Evolutionary conservation across 352 stramenopile species (phyloP), one percentile per base, ranked within the genome.

Genomic region (Globisporangium lucens): DNA sequence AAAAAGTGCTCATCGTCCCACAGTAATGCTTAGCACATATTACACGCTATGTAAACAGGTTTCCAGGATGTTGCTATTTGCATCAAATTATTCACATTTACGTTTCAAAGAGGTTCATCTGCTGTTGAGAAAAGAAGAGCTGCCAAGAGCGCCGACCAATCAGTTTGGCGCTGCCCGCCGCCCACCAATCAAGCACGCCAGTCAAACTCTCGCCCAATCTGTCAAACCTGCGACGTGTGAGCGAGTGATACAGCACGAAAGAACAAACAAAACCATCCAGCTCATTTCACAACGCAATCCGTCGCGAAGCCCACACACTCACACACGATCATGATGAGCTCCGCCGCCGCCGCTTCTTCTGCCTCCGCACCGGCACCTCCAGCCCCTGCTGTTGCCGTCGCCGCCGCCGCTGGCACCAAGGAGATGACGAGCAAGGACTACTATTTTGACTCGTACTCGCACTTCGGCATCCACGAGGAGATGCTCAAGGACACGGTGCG

Each of bases 361-460:
- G 27, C 53, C 20, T 17, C 55, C 12, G 27, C 66, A 1, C 77
- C 71, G 58, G 46, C 53, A n/a, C n/a, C 61, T 7, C 63, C 64
- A 20, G 29, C 58, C 12, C 68, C 76, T 9, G 41, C 66, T n/a
- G 41, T 68, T n/a, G 64, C 76, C 30, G 64, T 73, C 30, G 64
- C 76, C 30, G 64, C 73, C 27, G 68, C 71, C 49, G 46, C 64
- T 22, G 24, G 56, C 22, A 49, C 30, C 59, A 78, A 76, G 64
- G 85, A 91, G 62, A 85, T 93, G 71, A 96, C 88, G 61, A 97
- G 89, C 76, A 97, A 98, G 77, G 96, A 99, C 83, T 99, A 99
- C 76, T 99, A 99, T 79, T 99, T 99, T 64, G 95, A 99, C 80
- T 98, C 94, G 61, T 99, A 99, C 78, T 98, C 95, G 49, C 96